phyloP scores from a whole-genome alignment of 2,329 filamentous ascomycete species.

The Pestalotiopsis sp. region DNA sequence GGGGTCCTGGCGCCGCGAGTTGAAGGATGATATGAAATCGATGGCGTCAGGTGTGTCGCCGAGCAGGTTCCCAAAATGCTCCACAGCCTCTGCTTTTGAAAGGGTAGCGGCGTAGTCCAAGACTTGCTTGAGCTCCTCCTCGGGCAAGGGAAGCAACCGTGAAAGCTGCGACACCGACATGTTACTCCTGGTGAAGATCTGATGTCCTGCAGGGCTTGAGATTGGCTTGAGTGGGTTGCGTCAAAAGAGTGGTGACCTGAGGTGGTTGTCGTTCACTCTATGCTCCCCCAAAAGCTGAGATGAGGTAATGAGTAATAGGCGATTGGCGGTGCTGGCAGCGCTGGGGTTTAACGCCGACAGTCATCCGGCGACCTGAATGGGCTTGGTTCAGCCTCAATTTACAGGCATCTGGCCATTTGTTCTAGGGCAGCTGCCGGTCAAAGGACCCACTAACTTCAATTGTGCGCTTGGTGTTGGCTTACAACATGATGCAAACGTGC shows the following conservation, averaged over 20 bases:
- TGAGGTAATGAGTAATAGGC: background rate
- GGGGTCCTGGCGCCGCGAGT: conserved; percentile 60
- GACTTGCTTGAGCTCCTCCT: conserved; percentile 81
- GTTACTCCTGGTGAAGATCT: background rate
- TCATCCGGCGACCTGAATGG: background rate
- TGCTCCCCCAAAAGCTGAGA: background rate
- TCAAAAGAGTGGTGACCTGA: background rate
- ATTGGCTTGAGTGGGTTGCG: background rate
- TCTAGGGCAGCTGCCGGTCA: background rate
- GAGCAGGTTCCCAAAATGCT: conserved; percentile 85
- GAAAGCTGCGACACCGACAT: conserved; percentile 72
- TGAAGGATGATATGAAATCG: conserved; percentile 82
- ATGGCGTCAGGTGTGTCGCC: conserved; percentile 79
- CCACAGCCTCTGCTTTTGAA: conserved; percentile 74
- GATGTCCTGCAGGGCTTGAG: background rate
- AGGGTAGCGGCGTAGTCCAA: conserved; percentile 80
- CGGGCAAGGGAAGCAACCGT: conserved; percentile 80
- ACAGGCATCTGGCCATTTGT: background rate
- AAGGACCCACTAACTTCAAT: background rate
- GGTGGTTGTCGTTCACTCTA: background rate
- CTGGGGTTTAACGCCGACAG: background rate
- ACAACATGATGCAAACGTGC: background rate
- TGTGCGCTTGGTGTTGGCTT: background rate
- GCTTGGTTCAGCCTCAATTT: background rate
- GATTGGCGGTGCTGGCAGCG: background rate